Evolutionary conservation across 192 early-diverging fungal species (phyloP).

Genomic region (Coemansia sp.): DNA sequence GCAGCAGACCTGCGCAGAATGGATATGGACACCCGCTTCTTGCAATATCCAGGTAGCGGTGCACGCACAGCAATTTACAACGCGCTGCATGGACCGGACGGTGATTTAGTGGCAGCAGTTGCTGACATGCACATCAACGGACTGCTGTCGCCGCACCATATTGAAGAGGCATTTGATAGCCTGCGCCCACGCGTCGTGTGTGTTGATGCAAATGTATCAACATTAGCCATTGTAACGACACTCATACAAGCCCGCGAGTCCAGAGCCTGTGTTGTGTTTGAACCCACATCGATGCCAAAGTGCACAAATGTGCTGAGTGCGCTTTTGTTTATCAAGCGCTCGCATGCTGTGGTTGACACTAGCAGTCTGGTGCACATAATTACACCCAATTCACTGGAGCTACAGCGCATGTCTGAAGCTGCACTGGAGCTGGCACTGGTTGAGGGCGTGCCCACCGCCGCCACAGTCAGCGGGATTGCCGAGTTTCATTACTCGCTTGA

Average conservation of each 20-base stretch:
- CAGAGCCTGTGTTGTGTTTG: slow-evolving; percentile 65
- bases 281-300: slow-evolving; percentile 91
- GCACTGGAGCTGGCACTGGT: slow-evolving; percentile 24
- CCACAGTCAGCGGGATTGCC: slow-evolving; percentile 14
- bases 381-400: slow-evolving; percentile 76
- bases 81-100: slow-evolving; percentile 68
- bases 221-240: slow-evolving; percentile 40
- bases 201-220: slow-evolving; percentile 74
- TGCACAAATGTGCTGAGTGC: slow-evolving; percentile 58
- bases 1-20: slow-evolving; percentile 53
- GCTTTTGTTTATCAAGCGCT: slow-evolving; percentile 43
- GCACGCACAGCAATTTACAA: slow-evolving; percentile 78
- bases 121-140: slow-evolving; percentile 92
- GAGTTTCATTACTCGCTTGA: slow-evolving; percentile 11
- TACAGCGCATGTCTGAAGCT: slow-evolving; percentile 58
- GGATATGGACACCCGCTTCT: slow-evolving; percentile 58
- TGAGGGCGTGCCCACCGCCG: slow-evolving; percentile 4
- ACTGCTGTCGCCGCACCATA: slow-evolving; percentile 34
- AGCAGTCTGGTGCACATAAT: slow-evolving; percentile 52
- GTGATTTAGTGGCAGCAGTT: slow-evolving; percentile 75
- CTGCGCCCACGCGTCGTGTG: slow-evolving; percentile 52
- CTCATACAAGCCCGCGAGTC: slow-evolving; percentile 42
- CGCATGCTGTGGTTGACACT: background rate
- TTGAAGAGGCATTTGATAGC: slow-evolving; percentile 10
- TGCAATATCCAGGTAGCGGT: slow-evolving; percentile 19